Base-by-base conservation (phyloP, 1,284 basidiomycete genomes). In the Leccinum pachyderme region DNA sequence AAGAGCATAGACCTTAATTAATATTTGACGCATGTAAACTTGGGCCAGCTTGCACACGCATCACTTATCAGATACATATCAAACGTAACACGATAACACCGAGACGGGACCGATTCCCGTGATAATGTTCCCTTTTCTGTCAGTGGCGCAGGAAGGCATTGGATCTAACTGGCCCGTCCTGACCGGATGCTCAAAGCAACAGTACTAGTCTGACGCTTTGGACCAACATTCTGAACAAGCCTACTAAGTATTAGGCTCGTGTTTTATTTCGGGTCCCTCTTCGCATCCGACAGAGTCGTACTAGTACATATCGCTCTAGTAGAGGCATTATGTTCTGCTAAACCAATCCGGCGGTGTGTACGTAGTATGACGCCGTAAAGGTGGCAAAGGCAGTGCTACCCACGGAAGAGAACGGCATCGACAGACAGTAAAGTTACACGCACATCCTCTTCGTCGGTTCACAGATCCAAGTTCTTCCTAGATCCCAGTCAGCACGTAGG, bases 1-100 rank as follows among this genome's bases (percentile, higher is more conserved):
- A 50, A 29, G 18, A 6, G 51, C 18, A 51, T 52, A 35, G 51
- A 52, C 27, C 12, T n/a, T 52, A 51, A 35, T 33, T 31, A 33
- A 27, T 51, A 52, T 4, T 47, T 47, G 18, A 31, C 13, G 18
- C 47, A 50, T 32, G 46, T 51, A 49, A 50, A 51, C 27, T 25
- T 18, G 46, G 46, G 46, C 31, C 28, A 27, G 12, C 46, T 47
- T n/a, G 28, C 45, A 47, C 12, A 28, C 45, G n/a, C 18, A 47
- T 31, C 28, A 44, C 24, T 25, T 15, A 15, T 13, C 13, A 37
- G 35, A 37, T 44, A 44, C 15, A 31, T 31, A 31, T 9, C 7
- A n/a, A 6, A n/a, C 2, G 5, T n/a, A 31, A 31, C n/a, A n/a
- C n/a, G 22, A 7, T 7, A 13, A 2, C 8, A 13, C 41, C 41